These are phyloP conservation scores for Acacia crassicarpa DNA, from an alignment of 306 rosid species.

Conservation along the genomic window DNA sequence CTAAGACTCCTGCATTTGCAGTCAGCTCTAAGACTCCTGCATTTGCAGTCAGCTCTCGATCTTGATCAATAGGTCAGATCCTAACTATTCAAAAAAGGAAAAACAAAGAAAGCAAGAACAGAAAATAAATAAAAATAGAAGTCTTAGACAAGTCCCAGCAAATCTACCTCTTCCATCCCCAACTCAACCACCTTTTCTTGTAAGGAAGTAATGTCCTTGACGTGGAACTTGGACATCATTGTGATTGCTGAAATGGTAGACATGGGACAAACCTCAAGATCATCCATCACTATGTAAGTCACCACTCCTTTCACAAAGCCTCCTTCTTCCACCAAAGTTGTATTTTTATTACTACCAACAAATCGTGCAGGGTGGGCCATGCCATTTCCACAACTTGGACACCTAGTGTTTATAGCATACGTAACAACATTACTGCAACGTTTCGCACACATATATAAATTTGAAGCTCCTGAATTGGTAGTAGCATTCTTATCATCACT, in stretches of 20 bases:
- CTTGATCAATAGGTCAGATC: neutral
- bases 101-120: neutral
- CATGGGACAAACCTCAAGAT: slow-evolving; percentile 39
- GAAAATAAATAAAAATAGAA: too few species aligned
- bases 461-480: neutral
- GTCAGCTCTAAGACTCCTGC: too few species aligned
- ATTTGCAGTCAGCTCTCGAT: too few species aligned
- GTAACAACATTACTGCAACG: neutral
- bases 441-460: neutral
- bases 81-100: neutral
- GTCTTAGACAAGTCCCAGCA: too few species aligned
- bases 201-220: slow-evolving; percentile 29
- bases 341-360: neutral
- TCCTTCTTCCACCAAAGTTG: neutral
- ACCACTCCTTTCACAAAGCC: slow-evolving; percentile 40
- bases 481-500: neutral
- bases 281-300: slow-evolving; percentile 51
- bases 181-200: slow-evolving; percentile 36
- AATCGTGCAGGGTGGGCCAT: neutral
- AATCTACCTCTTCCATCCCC: slow-evolving; percentile 31
- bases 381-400: neutral
- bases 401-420: neutral
- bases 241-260: slow-evolving; percentile 41
- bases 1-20: too few species aligned
- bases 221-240: slow-evolving; percentile 26